Evolutionary conservation across 169 alveolate species (phyloP).

Genomic region (Plasmodium coatneyi): DNA sequence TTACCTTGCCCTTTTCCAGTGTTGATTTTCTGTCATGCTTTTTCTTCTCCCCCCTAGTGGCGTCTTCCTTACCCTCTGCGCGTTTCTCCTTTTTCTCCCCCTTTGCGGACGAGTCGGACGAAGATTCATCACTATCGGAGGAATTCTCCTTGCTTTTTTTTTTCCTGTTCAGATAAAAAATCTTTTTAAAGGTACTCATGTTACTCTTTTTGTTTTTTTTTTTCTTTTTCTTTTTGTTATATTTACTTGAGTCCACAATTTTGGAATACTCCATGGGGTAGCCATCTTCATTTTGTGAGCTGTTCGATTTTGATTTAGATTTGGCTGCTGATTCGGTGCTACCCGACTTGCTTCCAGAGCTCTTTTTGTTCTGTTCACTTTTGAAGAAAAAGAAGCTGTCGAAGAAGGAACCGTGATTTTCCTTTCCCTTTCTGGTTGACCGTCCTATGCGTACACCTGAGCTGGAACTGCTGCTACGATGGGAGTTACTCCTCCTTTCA

Average conservation of each 20-base stretch:
- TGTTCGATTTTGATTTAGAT: conserved; percentile 7
- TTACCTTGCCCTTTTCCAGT: neutral
- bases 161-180: conserved; percentile 49
- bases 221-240: conserved; percentile 19
- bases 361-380: conserved; percentile 26
- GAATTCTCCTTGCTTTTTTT: conserved; percentile 35
- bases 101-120: neutral
- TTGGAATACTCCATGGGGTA: conserved; percentile 31
- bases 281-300: conserved; percentile 4
- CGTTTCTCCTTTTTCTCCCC: conserved; percentile 7
- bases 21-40: neutral
- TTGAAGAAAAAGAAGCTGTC: conserved; percentile 28
- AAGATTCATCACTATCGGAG: neutral
- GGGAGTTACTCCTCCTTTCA: conserved; percentile 1
- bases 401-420: conserved; percentile 18
- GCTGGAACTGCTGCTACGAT: neutral
- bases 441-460: neutral
- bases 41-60: neutral
- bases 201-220: conserved; percentile 39
- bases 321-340: conserved; percentile 3
- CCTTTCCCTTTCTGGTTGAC: neutral
- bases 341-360: conserved; percentile 19
- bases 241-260: conserved; percentile 1
- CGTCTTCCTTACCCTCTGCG: neutral
- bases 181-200: conserved; percentile 34